Percentiles rank a stretch among this genome's conserved stretches.
These are phyloP conservation scores for Tanacetum coccineum DNA, from an alignment of 129 eudicot genomes.

Conservation along the genomic window DNA sequence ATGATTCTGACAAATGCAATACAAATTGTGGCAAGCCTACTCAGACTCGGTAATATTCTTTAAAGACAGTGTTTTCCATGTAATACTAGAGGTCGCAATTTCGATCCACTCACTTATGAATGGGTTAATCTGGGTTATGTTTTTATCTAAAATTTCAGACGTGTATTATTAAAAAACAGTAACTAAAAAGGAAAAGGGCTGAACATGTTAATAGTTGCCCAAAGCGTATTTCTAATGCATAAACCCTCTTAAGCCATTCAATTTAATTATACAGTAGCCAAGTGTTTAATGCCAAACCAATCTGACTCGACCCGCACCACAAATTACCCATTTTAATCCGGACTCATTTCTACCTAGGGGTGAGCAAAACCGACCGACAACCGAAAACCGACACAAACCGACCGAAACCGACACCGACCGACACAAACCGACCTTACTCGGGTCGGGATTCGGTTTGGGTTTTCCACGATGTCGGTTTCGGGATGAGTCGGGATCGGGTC, in stretches of 20 bases:
- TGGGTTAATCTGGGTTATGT: not conserved
- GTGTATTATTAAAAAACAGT: not conserved
- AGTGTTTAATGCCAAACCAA: not conserved
- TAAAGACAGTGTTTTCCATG: not conserved
- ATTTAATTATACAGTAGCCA: too few species aligned
- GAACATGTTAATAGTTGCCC: too few species aligned
- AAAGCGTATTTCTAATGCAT: too few species aligned
- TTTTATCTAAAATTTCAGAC: not conserved
- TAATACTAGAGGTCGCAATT: not conserved
- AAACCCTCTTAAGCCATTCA: too few species aligned
- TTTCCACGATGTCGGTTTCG: too few species aligned
- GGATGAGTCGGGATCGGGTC: too few species aligned
- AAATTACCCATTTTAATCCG: conserved; percentile 27
- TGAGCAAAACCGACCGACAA: too few species aligned
- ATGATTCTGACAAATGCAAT: conserved; percentile 57
- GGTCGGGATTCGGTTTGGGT: too few species aligned
- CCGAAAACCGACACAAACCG: too few species aligned
- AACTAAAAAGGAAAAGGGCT: not conserved
- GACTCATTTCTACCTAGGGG: not conserved
- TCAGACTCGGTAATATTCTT: conserved; percentile 62
- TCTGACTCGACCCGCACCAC: conserved; percentile 34
- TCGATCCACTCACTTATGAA: not conserved
- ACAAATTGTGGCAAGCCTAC: conserved; percentile 91
- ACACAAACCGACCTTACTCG: too few species aligned
- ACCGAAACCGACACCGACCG: too few species aligned